These are phyloP conservation scores for Limnanthes douglasii DNA, from an alignment of 345 rosid species.

Conservation along the genomic window DNA sequence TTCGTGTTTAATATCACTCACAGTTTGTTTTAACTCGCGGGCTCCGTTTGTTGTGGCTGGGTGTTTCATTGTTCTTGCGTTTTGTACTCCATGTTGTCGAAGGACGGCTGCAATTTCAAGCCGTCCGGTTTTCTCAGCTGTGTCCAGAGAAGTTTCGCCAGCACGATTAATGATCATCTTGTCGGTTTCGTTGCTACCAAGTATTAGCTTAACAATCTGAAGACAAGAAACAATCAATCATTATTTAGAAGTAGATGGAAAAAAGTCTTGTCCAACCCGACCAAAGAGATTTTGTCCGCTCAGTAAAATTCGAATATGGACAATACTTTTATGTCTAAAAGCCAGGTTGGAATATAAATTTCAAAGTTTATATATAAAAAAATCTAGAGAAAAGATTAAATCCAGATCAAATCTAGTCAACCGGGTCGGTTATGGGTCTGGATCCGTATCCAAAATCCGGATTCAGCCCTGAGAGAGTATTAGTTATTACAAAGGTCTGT, in stretches of 20 bases:
- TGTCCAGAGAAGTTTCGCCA: constrained; percentile 65
- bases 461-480: no score
- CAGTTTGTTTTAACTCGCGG: constrained; percentile 66
- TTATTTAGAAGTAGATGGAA: not conserved
- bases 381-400: no score
- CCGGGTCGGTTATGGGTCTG: no score
- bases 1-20: constrained; percentile 80
- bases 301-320: not conserved
- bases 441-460: no score
- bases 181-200: constrained; percentile 28
- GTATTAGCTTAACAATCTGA: constrained; percentile 53
- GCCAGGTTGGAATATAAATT: no score
- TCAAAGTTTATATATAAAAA: no score
- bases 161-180: constrained; percentile 34
- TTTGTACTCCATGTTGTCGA: constrained; percentile 51
- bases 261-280: not conserved
- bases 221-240: constrained; percentile 8
- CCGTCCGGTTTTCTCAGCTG: constrained; percentile 64
- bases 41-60: constrained; percentile 33
- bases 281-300: not conserved
- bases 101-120: constrained; percentile 33
- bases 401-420: no score
- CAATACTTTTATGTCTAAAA: no score
- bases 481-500: no score
- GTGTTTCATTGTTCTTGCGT: constrained; percentile 38